Base-by-base conservation (phyloP, 2,329 filamentous ascomycete species). In the Pseudogymnoascus sp. region DNA sequence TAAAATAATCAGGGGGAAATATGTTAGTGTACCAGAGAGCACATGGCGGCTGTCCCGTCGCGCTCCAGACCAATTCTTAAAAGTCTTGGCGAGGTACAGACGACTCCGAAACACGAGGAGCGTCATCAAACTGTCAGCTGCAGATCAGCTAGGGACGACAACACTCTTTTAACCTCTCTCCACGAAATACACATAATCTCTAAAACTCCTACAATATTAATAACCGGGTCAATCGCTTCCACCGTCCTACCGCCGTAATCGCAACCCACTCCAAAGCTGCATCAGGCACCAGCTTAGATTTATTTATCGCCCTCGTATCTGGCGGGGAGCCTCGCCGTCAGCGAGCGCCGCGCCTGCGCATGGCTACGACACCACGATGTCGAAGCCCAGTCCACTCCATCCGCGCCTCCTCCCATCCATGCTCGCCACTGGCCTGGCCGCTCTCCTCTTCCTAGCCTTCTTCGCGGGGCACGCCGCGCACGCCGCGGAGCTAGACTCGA, bases 331-430 rank as follows among this genome's bases (percentile, higher is more conserved):
- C 48, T 55, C 48, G 48, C 48, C 48, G 29, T 55, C 48, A 17
- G 48, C 29, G 48, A 27, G 21, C 21, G 21, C 21, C 21, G 21
- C 48, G 21, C 48, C 33, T 55, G 29, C 48, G 48, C 48, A 55
- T 55, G 48, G 48, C 48, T 55, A 62, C 61, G 65, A 58, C 31
- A 69, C 51, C 64, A 62, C 63, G 64, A 73, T 73, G 72, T 71
- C 69, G 64, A 74, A 86, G 74, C 81, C 87, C 74, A 86, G 82
- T 73, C 85, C 83, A 70, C 48, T 90, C 68, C 89, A 90, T 78
- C 88, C 86, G 76, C 87, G 88, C 72, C 83, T 91, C 70, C 83
- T 83, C 71, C 85, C 86, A 69, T 89, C 87, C 63, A 72, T 88
- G 61, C 78, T 82, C 69, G 84, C 85, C 61, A 83, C 84, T 33